These are phyloP conservation scores for Botrytis hyacinthi DNA, from an alignment of 2,329 filamentous ascomycete species.

Conservation along the genomic window DNA sequence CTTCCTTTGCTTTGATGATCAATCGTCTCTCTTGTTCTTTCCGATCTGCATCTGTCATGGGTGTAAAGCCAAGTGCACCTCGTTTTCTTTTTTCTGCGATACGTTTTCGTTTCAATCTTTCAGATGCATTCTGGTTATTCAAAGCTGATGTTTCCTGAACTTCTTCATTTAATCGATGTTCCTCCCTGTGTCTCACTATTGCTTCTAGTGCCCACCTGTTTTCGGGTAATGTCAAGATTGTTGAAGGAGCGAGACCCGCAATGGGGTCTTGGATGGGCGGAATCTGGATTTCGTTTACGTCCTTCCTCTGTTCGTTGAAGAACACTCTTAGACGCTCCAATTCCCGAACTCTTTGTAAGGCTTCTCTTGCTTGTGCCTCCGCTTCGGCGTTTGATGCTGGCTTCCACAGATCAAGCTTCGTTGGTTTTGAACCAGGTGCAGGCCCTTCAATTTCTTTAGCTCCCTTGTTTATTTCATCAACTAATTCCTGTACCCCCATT, in stretches of 20 bases:
- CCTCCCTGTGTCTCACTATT: neutral
- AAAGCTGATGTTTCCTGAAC: neutral
- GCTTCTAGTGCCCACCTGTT: conserved; percentile 6
- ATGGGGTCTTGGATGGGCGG: conserved; percentile 1
- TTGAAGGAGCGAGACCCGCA: conserved; percentile 4
- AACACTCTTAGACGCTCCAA: neutral
- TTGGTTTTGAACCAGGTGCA: neutral
- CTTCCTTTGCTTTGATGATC: neutral
- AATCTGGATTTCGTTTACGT: neutral
- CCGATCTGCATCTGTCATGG: neutral
- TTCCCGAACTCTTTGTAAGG: neutral
- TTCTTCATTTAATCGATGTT: neutral
- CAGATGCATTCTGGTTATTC: conserved; percentile 1
- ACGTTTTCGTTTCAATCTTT: conserved; percentile 8
- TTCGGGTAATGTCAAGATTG: neutral
- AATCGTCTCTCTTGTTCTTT: neutral
- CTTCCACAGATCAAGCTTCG: neutral
- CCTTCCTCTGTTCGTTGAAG: neutral
- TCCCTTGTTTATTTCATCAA: conserved; percentile 6
- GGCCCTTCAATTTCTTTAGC: neutral
- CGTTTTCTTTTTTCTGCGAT: neutral
- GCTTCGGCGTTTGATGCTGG: neutral
- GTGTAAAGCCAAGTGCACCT: neutral
- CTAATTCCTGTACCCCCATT: neutral
- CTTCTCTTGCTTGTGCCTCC: neutral